Evolutionary conservation across 495 filamentous ascomycete genomes (phyloP).

Genomic region (Hypoxylon lienhwacheense): DNA sequence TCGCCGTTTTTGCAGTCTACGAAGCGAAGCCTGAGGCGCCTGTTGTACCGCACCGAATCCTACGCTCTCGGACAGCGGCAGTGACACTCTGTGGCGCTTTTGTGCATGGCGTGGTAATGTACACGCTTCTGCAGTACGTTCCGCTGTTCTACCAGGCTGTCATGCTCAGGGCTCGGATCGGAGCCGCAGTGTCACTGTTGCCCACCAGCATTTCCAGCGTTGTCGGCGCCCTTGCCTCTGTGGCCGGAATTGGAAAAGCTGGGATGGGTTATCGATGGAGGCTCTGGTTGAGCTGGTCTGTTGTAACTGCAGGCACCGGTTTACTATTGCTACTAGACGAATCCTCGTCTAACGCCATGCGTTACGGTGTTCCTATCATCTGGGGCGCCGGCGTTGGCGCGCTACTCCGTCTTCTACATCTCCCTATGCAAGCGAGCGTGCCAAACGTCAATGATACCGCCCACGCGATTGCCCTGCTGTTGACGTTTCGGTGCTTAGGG

Average conservation of each 20-base stretch:
- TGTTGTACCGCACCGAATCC: conserved; percentile 42
- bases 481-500: conserved; percentile 46
- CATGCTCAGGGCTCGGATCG: conserved; percentile 33
- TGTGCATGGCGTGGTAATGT: conserved; percentile 41
- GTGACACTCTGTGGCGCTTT: conserved; percentile 36
- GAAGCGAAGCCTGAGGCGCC: conserved; percentile 39
- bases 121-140: conserved; percentile 40
- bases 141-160: conserved; percentile 47
- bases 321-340: conserved; percentile 28
- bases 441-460: conserved; percentile 44
- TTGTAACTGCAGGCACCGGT: conserved; percentile 31
- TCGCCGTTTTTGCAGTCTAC: conserved; percentile 43
- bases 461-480: conserved; percentile 41
- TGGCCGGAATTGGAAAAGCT: conserved; percentile 28
- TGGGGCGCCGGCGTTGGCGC: conserved; percentile 37
- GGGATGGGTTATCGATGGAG: conserved; percentile 31
- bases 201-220: conserved; percentile 33
- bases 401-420: conserved; percentile 26
- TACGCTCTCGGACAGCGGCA: conserved; percentile 36
- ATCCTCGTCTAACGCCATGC: conserved; percentile 18
- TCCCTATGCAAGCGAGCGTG: conserved; percentile 46
- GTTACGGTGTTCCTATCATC: conserved; percentile 36
- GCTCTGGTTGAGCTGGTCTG: conserved; percentile 36
- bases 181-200: conserved; percentile 37
- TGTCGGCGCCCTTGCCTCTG: conserved; percentile 22